Conservation (phyloP, 1,284 basidiomycete genomes). For the Boletus holoroseus region DNA sequence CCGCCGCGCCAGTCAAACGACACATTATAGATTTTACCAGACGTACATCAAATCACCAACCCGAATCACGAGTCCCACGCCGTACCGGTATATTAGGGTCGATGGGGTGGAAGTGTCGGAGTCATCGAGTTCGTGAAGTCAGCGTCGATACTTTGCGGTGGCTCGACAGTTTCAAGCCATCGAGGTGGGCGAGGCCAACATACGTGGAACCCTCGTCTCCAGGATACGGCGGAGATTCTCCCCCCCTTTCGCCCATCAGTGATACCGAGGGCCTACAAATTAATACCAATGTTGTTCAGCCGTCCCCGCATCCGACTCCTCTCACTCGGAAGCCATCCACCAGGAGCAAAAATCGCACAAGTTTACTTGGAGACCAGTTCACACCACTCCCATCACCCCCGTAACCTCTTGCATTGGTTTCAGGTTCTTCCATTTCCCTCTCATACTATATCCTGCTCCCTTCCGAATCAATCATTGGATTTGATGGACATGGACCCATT, state of each 20-base stretch:
- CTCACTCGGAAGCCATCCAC: conserved; percentile 63
- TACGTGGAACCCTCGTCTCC: conserved; percentile 33
- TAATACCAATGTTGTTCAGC: conserved; percentile 36
- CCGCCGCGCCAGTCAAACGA: conserved; percentile 56
- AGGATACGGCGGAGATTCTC: conserved; percentile 36
- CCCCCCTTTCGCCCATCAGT: conserved; percentile 18
- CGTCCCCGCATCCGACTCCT: conserved; percentile 48
- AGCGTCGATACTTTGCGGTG: conserved; percentile 55
- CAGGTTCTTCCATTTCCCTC: neutral
- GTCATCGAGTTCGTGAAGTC: conserved; percentile 56
- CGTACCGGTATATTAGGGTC: conserved; percentile 38
- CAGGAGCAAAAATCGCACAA: conserved; percentile 51
- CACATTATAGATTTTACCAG: conserved; percentile 34
- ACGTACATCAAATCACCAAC: conserved; percentile 27
- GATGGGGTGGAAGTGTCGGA: conserved; percentile 53
- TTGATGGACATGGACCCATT: neutral
- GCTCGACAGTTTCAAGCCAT: conserved; percentile 56
- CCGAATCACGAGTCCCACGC: conserved; percentile 38
- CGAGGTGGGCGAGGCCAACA: conserved; percentile 36
- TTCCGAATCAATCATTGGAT: neutral
- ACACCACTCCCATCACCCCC: conserved; percentile 17
- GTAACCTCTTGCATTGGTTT: conserved; percentile 7
- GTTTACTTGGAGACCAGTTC: conserved; percentile 37
- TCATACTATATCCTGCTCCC: conserved; percentile 3
- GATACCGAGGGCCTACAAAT: conserved; percentile 28